Percentiles rank a stretch among this genome's conserved stretches.
Conservation (phyloP, 176 grass and related monocot genomes). For the Pontederia paniculata region DNA sequence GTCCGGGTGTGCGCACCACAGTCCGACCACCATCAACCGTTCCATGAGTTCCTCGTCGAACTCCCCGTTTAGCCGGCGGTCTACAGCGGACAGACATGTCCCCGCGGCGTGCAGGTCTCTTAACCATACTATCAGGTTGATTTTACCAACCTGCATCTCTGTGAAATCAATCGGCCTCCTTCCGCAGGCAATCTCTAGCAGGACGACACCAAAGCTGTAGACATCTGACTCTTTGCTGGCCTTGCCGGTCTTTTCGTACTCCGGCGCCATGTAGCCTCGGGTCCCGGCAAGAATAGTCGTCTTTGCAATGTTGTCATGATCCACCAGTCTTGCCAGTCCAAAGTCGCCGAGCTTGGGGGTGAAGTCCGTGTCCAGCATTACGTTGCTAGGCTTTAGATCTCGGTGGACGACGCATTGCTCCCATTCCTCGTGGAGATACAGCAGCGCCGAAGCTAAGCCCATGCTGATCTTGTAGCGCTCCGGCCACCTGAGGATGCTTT, state of each 20-base stretch:
- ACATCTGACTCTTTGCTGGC: slow-evolving; percentile 1
- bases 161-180: neutral
- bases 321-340: neutral
- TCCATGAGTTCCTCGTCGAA: too few species aligned
- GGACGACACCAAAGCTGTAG: slow-evolving; percentile 3
- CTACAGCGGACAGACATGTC: neutral
- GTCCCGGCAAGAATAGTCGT: neutral
- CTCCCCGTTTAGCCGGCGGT: neutral
- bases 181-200: neutral
- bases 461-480: neutral
- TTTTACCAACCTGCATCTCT: neutral
- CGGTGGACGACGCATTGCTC: slow-evolving; percentile 3
- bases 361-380: neutral
- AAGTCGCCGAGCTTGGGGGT: slow-evolving; percentile 1
- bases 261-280: slow-evolving; percentile 3
- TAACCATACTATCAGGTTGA: neutral
- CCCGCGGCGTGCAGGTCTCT: neutral
- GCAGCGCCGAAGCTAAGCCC: neutral
- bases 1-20: too few species aligned
- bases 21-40: too few species aligned
- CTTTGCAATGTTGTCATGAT: neutral
- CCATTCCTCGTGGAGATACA: slow-evolving; percentile 7
- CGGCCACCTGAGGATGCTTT: slow-evolving; percentile 12
- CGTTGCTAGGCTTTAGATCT: slow-evolving; percentile 8
- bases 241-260: neutral